Evolutionary conservation across 768 basidiomycete species (phyloP).

Genomic region (Arthromyces matolae): DNA sequence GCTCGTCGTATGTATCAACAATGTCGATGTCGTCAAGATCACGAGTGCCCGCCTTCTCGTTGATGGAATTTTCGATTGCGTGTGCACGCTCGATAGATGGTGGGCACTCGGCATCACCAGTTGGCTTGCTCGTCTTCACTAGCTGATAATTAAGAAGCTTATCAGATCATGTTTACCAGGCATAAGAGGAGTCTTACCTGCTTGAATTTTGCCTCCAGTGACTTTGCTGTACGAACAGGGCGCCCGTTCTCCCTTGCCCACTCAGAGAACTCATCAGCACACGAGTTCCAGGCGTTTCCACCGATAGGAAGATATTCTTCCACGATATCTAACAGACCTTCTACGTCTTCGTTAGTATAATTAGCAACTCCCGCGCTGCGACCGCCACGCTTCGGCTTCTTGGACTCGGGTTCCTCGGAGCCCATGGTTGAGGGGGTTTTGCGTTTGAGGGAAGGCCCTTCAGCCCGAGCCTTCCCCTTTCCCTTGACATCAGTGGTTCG

Average conservation of each 20-base stretch:
- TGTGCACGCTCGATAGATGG: conserved; percentile 10
- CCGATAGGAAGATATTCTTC: conserved; percentile 17
- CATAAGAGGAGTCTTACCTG: conserved; percentile 17
- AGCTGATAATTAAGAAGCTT: conserved; percentile 10
- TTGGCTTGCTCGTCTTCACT: conserved; percentile 26
- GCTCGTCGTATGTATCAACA: conserved; percentile 9
- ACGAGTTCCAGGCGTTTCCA: conserved; percentile 1
- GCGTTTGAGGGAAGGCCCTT: neutral
- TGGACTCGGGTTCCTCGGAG: neutral
- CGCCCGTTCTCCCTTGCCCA: conserved; percentile 15
- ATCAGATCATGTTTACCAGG: neutral
- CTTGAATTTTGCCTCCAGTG: conserved; percentile 23
- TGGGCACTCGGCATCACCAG: conserved; percentile 19
- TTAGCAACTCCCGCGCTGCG: conserved; percentile 14
- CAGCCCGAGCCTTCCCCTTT: conserved; percentile 6
- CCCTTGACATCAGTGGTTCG: neutral
- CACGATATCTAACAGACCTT: conserved; percentile 14
- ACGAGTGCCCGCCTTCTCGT: conserved; percentile 12
- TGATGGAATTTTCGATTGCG: conserved; percentile 11
- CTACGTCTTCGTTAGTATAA: conserved; percentile 15
- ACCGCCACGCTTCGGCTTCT: conserved; percentile 6
- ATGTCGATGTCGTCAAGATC: too few species aligned
- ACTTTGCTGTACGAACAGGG: conserved; percentile 9
- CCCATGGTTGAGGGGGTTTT: neutral
- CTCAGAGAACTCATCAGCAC: conserved; percentile 9